A percentile compares a stretch with the other conserved stretches of the same genome.
Conservation (phyloP, 345 rosid genomes). For the Carallia brachiata region DNA sequence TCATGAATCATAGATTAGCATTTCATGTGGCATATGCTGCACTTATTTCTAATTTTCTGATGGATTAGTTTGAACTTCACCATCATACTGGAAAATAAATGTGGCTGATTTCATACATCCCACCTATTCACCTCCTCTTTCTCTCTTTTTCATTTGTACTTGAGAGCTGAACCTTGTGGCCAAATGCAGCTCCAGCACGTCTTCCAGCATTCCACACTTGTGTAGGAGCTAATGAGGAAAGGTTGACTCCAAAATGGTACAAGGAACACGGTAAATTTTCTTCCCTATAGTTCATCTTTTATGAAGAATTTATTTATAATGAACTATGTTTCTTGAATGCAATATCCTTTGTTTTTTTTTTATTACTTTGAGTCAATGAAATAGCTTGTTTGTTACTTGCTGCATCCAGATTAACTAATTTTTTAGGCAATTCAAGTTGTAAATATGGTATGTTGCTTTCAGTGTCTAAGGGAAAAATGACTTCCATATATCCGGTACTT, state of each 20-base stretch:
- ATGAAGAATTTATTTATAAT: no score
- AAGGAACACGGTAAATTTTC: constrained; percentile 69
- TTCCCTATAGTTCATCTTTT: neutral
- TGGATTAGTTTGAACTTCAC: neutral
- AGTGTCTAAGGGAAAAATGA: no score
- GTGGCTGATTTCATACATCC: neutral
- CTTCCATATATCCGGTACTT: no score
- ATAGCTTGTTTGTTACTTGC: no score
- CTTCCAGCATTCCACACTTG: constrained; percentile 99
- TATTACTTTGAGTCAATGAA: no score
- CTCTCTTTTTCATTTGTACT: neutral
- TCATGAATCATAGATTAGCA: neutral
- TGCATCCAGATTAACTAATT: no score
- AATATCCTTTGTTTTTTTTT: no score
- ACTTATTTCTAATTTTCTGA: neutral
- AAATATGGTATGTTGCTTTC: no score
- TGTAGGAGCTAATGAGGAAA: constrained; percentile 91
- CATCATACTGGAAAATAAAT: neutral
- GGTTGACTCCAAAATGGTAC: constrained; percentile 86
- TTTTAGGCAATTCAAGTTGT: no score
- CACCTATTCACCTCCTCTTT: constrained; percentile 1
- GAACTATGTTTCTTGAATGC: no score
- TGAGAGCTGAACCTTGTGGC: constrained; percentile 5
- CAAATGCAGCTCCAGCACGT: constrained; percentile 73
- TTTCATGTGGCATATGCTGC: neutral